Evolutionary conservation across 2,329 filamentous ascomycete species (phyloP).

Genomic region (Colletotrichum gloeosporioides): DNA sequence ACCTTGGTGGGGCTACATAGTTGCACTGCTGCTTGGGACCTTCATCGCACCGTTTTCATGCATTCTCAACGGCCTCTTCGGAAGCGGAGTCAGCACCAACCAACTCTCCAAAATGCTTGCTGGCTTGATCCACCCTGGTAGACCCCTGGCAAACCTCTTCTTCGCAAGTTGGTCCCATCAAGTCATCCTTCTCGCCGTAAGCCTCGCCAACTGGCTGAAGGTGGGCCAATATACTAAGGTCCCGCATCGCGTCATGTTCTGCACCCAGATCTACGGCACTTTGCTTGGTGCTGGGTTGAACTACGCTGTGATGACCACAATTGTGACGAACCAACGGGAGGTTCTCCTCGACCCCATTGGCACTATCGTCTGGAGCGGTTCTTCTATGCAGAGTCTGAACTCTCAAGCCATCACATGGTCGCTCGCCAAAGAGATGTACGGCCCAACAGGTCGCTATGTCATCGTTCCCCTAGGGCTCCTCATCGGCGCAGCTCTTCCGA

Average conservation of each 20-base stretch:
- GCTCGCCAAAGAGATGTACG: conserved; percentile 48
- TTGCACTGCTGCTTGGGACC: conserved; percentile 33
- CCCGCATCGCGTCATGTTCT: conserved; percentile 42
- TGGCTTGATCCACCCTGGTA: conserved; percentile 48
- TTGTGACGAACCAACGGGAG: conserved; percentile 45
- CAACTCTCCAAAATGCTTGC: conserved; percentile 47
- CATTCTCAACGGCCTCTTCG: conserved; percentile 32
- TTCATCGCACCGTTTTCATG: conserved; percentile 40
- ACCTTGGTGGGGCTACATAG: conserved; percentile 39
- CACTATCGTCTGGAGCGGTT: conserved; percentile 52
- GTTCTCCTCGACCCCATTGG: conserved; percentile 45
- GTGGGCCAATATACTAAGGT: conserved; percentile 42
- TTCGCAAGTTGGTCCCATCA: conserved; percentile 41
- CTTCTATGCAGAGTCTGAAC: conserved; percentile 52
- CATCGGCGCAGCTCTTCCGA: conserved; percentile 46
- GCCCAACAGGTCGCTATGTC: conserved; percentile 38
- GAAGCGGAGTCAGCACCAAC: conserved; percentile 25
- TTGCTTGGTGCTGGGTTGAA: conserved; percentile 48
- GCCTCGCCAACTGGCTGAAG: conserved; percentile 35
- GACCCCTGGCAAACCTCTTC: conserved; percentile 47
- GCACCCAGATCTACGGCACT: conserved; percentile 45
- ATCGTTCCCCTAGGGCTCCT: conserved; percentile 43
- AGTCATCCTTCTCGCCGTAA: conserved; percentile 35
- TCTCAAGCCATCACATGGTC: conserved; percentile 33
- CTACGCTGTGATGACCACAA: conserved; percentile 50